Evolutionary conservation across 768 basidiomycete genomes (phyloP).

Genomic region (Kwoniella europaea): DNA sequence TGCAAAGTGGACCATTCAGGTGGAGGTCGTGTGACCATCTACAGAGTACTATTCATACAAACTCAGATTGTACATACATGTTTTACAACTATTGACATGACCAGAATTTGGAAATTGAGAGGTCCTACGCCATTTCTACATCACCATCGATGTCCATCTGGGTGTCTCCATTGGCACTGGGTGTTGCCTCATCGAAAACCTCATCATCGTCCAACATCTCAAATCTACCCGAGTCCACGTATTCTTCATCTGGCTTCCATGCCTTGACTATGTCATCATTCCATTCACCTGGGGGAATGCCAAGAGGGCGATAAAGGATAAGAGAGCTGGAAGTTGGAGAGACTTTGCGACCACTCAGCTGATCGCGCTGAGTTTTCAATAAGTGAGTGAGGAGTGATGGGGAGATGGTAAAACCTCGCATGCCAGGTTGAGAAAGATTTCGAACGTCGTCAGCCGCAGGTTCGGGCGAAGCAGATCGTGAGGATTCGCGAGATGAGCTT

Average conservation of each 20-base stretch:
- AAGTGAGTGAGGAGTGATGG: constrained; percentile 47
- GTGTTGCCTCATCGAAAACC: neutral
- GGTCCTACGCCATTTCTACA: constrained; percentile 17
- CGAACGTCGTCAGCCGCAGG: constrained; percentile 1
- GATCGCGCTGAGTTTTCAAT: constrained; percentile 32
- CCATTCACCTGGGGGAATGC: constrained; percentile 13
- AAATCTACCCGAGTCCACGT: constrained; percentile 30
- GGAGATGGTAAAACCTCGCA: constrained; percentile 47
- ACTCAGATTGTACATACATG: too few species aligned
- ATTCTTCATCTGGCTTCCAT: constrained; percentile 30
- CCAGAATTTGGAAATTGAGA: neutral
- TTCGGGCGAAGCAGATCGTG: constrained; percentile 33
- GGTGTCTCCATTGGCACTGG: neutral
- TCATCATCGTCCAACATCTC: constrained; percentile 45
- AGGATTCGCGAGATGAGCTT: constrained; percentile 26
- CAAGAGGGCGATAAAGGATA: constrained; percentile 41
- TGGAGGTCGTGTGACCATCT: constrained; percentile 25
- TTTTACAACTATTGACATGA: neutral
- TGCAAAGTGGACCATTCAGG: constrained; percentile 14
- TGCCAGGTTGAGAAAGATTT: constrained; percentile 42
- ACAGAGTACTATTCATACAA: too few species aligned
- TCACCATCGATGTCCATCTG: constrained; percentile 22
- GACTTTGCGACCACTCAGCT: constrained; percentile 3
- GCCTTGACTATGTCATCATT: constrained; percentile 30
- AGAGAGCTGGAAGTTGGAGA: constrained; percentile 21